phyloP scores from a whole-genome alignment of 352 stramenopile species.

The Globisporangium barbulae region DNA sequence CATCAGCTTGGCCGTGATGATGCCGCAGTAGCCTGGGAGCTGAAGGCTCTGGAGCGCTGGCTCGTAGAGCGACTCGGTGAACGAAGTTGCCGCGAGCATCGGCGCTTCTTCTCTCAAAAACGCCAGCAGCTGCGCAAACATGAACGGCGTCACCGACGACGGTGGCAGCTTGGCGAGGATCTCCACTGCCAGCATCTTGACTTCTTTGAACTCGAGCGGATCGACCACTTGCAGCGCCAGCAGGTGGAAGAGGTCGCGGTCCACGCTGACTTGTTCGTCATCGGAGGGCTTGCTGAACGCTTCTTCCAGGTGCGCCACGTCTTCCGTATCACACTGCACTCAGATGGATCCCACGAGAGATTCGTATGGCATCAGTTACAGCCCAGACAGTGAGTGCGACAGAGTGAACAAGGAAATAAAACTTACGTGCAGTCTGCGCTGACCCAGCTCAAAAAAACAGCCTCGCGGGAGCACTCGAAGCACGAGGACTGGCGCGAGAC shows the following conservation, averaged over 20 bases:
- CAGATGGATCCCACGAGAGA: not conserved
- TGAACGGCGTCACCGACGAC: conserved; percentile 32
- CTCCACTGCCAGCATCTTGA: conserved; percentile 69
- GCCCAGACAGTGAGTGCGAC: too few relatives aligned
- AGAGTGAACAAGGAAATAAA: not conserved
- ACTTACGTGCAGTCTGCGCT: conserved; percentile 23
- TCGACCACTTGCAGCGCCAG: conserved; percentile 42
- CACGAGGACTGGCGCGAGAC: conserved; percentile 54
- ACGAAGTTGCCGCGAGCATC: not conserved
- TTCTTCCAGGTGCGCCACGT: conserved; percentile 29
- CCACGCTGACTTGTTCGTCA: not conserved
- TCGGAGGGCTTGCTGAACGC: not conserved
- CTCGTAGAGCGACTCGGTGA: conserved; percentile 13
- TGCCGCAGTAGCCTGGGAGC: conserved; percentile 28
- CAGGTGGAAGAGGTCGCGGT: conserved; percentile 32
- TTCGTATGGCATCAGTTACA: conserved; percentile 5
- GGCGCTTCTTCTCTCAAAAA: conserved; percentile 36
- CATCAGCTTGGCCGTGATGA: conserved; percentile 66
- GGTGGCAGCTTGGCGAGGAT: conserved; percentile 44
- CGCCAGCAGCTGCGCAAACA: conserved; percentile 33
- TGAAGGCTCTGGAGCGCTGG: conserved; percentile 17
- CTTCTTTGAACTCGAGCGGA: conserved; percentile 74
- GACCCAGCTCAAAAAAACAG: conserved; percentile 15
- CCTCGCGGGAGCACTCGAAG: conserved; percentile 52
- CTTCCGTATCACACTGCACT: conserved; percentile 23